Conservation (phyloP, 2,329 filamentous ascomycete species). For the Cercospora zeina region DNA sequence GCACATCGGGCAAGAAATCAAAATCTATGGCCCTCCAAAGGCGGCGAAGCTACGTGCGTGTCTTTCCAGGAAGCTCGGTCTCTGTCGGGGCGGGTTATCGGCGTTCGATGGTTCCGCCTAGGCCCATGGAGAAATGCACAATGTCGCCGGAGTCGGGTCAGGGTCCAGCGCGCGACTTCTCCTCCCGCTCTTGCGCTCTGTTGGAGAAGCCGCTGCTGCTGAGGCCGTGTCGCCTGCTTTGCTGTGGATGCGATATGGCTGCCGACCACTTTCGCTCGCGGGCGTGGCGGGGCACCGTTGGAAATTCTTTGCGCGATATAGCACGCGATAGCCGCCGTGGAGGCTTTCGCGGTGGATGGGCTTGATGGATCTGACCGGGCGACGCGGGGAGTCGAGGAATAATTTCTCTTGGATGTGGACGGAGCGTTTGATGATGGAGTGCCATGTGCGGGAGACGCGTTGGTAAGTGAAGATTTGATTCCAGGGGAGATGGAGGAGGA, state of each 20-base stretch:
- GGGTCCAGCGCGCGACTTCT: not conserved
- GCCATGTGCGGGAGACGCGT: slow-evolving; percentile 16
- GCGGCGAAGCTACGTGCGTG: slow-evolving; percentile 20
- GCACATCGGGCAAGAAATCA: slow-evolving; percentile 15
- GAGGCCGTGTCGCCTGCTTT: not conserved
- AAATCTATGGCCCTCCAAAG: slow-evolving; percentile 17
- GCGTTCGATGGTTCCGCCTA: slow-evolving; percentile 12
- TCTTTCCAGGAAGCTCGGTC: slow-evolving; percentile 11
- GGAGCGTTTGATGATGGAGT: slow-evolving; percentile 14
- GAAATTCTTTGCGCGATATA: not conserved
- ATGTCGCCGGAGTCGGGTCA: slow-evolving; percentile 9
- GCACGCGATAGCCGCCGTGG: not conserved
- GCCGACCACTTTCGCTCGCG: not conserved
- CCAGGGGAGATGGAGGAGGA: slow-evolving; percentile 15
- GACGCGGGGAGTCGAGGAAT: slow-evolving; percentile 1
- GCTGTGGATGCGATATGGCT: not conserved
- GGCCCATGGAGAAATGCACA: slow-evolving; percentile 16
- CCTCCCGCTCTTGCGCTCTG: not conserved
- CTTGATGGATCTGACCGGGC: slow-evolving; percentile 2
- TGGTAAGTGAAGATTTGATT: slow-evolving; percentile 15
- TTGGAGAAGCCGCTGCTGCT: not conserved
- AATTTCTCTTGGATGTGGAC: slow-evolving; percentile 13
- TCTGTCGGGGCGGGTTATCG: not conserved
- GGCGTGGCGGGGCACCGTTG: not conserved
- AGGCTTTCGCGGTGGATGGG: slow-evolving; percentile 5